Evolutionary conservation across 352 stramenopile species (phyloP), one percentile per base, ranked within the genome.

Genomic region (Phytophthora macrochlamydospora): DNA sequence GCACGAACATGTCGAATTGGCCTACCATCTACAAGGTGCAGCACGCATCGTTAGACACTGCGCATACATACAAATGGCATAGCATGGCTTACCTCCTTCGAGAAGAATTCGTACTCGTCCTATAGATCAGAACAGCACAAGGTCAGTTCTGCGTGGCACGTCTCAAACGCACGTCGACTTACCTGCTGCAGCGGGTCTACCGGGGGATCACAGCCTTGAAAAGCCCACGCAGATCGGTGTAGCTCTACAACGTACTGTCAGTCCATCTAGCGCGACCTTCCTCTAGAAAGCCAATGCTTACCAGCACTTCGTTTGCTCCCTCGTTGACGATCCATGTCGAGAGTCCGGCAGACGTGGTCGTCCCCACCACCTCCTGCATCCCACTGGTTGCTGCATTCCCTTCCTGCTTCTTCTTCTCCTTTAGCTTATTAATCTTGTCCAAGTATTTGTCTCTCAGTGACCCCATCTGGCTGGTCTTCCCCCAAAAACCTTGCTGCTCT

Each of bases 271-370:
- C 13, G 28, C 37, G 38, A 38, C 8, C 28, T 55, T 56, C 14
- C 8, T 29, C 14, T 7, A 29, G 14, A 49, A 49, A 49, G 7
- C 43, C 49, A 13, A 40, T 14, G 30, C 57, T 14, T 69, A 92
- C 81, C 72, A 91, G 65, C 37, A 90, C 52, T 71, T 91, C 82
- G 59, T 93, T 91, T 14, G 83, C 69, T 52, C 85, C 82, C 7
- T 86, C 69, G 56, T 91, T 89, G 49, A 93, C 85, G 44, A 90
- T 48, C 85, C 85, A 93, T 12, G 82, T 90, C 24, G 85, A 86
- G 33, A 91, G 60, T 7, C 85, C 83, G 35, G 80, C 84, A 2
- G 78, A 85, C 49, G 76, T 85, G 11, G 73, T 63, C 8, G 58
- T 45, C 2, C 6, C 61, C 32, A 70, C 38, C 5, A 59, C 63